Conservation (phyloP, 768 basidiomycete species). For the Termitomyces sp. region DNA sequence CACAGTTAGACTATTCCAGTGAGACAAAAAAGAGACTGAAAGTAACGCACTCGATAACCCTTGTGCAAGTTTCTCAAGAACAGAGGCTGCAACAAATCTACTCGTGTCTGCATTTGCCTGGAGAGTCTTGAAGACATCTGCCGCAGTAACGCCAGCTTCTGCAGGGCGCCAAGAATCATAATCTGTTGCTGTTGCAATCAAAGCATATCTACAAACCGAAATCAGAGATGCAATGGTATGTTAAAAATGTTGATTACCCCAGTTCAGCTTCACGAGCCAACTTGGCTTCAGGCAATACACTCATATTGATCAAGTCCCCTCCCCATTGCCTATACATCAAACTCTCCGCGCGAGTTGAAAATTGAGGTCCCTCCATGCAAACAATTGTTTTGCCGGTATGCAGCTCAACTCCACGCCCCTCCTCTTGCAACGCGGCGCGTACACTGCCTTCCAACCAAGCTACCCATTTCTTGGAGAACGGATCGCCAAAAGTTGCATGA, state of each 20-base stretch:
- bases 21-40: neutral
- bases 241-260: slow-evolving; percentile 42
- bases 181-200: slow-evolving; percentile 89
- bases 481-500: slow-evolving; percentile 92
- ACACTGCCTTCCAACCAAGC: slow-evolving; percentile 64
- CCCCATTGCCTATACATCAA: slow-evolving; percentile 92
- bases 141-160: slow-evolving; percentile 78
- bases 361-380: slow-evolving; percentile 97
- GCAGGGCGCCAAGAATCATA: slow-evolving; percentile 93
- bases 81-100: slow-evolving; percentile 62
- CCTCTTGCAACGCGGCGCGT: slow-evolving; percentile 49
- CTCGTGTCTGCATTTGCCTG: slow-evolving; percentile 83
- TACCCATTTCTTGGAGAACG: slow-evolving; percentile 65
- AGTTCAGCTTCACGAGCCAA: slow-evolving; percentile 93
- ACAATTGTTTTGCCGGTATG: slow-evolving; percentile 84
- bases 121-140: slow-evolving; percentile 87
- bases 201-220: slow-evolving; percentile 62
- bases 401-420: slow-evolving; percentile 57
- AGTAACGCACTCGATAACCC: neutral
- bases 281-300: slow-evolving; percentile 94
- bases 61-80: slow-evolving; percentile 55
- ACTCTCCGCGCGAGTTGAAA: slow-evolving; percentile 97
- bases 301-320: slow-evolving; percentile 96
- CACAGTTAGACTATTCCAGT: neutral
- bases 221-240: neutral